phyloP scores from a whole-genome alignment of 805 yeast genomes.

The Tetrapisispora phaffii region DNA sequence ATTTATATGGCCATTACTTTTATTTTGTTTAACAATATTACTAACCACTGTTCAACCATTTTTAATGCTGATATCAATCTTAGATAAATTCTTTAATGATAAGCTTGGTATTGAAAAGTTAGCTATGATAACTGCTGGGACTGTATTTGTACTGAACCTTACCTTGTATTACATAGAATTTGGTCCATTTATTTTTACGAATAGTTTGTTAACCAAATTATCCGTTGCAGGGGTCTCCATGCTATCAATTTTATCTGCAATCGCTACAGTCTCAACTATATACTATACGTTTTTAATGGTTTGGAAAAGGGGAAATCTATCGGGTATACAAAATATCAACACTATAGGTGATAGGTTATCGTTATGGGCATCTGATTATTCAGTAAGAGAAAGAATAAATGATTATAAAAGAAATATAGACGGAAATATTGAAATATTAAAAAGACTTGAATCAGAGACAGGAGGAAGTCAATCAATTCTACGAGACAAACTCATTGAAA shows the following conservation, averaged over 20 bases:
- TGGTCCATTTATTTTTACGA: conserved; percentile 25
- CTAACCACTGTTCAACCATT: conserved; percentile 26
- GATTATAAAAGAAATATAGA: conserved; percentile 16
- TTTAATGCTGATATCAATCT: conserved; percentile 18
- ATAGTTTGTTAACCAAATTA: conserved; percentile 24
- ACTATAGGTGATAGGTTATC: conserved; percentile 9
- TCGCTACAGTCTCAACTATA: conserved; percentile 27
- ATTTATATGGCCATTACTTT: conserved; percentile 23
- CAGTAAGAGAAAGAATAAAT: conserved; percentile 11
- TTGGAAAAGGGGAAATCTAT: conserved; percentile 5
- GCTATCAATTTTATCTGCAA: conserved; percentile 27
- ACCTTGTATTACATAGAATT: conserved; percentile 11
- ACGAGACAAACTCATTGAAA: conserved; percentile 17
- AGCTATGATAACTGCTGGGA: conserved; percentile 11
- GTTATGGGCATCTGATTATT: conserved; percentile 20
- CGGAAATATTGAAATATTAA: conserved; percentile 11
- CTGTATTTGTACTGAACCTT: conserved; percentile 6
- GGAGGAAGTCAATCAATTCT: conserved; percentile 7
- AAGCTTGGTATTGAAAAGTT: conserved; percentile 16
- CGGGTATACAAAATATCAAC: conserved; percentile 5
- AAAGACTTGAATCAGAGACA: conserved; percentile 11
- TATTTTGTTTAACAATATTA: conserved; percentile 13
- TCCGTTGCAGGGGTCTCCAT: conserved; percentile 27
- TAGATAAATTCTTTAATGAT: conserved; percentile 26
- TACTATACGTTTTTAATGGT: conserved; percentile 19